Conservation (phyloP, 78 protist species). For the Emiliania huxleyi region DNA sequence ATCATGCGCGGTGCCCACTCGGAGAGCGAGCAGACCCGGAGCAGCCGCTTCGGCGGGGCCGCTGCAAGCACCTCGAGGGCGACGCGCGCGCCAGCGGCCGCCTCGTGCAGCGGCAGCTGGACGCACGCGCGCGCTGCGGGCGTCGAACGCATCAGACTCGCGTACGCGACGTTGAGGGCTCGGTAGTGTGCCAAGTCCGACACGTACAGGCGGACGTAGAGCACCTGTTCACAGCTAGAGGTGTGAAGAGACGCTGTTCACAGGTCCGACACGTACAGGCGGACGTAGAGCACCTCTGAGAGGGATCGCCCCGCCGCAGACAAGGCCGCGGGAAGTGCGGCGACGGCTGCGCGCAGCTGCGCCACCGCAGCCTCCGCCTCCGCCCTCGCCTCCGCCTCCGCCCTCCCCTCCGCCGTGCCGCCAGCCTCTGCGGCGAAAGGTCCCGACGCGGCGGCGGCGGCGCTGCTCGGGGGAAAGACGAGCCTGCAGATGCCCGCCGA, state of each 20-base stretch:
- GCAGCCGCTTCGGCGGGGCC: neutral
- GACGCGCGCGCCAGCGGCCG: neutral
- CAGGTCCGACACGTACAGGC: neutral
- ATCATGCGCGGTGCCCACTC: constrained; percentile 60
- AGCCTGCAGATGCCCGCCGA: neutral
- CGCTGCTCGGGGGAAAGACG: neutral
- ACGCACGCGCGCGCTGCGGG: constrained; percentile 23
- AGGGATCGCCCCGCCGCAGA: neutral
- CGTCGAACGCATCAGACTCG: neutral
- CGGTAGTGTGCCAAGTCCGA: neutral
- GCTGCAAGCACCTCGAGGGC: neutral
- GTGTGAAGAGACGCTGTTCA: too few species aligned
- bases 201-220: neutral
- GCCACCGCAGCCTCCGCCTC: neutral
- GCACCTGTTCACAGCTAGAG: too few species aligned
- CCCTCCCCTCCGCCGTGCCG: too few species aligned
- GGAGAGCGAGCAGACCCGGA: constrained; percentile 54
- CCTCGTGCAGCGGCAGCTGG: neutral
- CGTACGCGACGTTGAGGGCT: neutral
- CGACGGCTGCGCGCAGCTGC: neutral
- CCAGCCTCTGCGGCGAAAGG: too few species aligned
- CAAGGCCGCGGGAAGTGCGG: neutral
- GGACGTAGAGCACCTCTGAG: neutral
- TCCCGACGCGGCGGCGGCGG: neutral
- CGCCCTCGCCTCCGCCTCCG: neutral